Evolutionary conservation across 192 early-diverging fungal species (phyloP).

Genomic region (Kappamyces sp.): DNA sequence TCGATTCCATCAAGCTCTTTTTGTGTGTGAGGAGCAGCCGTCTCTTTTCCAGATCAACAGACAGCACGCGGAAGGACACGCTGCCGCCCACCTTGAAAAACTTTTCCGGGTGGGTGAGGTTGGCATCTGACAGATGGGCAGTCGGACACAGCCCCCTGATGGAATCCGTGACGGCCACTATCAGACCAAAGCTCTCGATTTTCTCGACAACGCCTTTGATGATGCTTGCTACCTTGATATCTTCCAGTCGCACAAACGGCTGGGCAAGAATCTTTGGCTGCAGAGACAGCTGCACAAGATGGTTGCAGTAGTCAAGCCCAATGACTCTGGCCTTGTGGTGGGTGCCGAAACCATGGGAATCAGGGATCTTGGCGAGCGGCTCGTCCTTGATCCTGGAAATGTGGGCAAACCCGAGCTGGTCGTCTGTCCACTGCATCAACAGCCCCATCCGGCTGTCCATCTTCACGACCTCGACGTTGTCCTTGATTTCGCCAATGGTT

Average conservation of each 20-base stretch:
- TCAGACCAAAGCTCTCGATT: slow-evolving; percentile 29
- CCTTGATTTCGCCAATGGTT: slow-evolving; percentile 62
- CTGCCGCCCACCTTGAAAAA: slow-evolving; percentile 70
- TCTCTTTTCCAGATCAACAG: slow-evolving; percentile 43
- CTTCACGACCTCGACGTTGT: slow-evolving; percentile 55
- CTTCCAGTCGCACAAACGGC: slow-evolving; percentile 58
- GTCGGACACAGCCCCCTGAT: slow-evolving; percentile 69
- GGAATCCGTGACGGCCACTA: slow-evolving; percentile 27
- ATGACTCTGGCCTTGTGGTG: slow-evolving; percentile 73
- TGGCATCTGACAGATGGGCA: slow-evolving; percentile 69
- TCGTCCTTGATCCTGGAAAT: slow-evolving; percentile 67
- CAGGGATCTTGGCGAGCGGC: slow-evolving; percentile 42
- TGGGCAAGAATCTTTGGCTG: slow-evolving; percentile 64
- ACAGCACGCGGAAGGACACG: slow-evolving; percentile 62
- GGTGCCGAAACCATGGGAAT: slow-evolving; percentile 57
- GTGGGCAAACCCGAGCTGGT: slow-evolving; percentile 50
- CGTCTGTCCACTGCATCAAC: slow-evolving; percentile 45
- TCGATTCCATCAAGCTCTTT: slow-evolving; percentile 63
- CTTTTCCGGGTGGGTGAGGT: slow-evolving; percentile 65
- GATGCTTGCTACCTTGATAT: slow-evolving; percentile 58
- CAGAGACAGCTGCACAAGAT: slow-evolving; percentile 65
- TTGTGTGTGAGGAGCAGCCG: slow-evolving; percentile 69
- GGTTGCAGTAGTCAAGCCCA: slow-evolving; percentile 70
- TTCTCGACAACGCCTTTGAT: slow-evolving; percentile 43
- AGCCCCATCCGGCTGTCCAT: slow-evolving; percentile 60